Evolutionary conservation across 345 rosid species (phyloP).

Genomic region (Eucalyptus sp.): DNA sequence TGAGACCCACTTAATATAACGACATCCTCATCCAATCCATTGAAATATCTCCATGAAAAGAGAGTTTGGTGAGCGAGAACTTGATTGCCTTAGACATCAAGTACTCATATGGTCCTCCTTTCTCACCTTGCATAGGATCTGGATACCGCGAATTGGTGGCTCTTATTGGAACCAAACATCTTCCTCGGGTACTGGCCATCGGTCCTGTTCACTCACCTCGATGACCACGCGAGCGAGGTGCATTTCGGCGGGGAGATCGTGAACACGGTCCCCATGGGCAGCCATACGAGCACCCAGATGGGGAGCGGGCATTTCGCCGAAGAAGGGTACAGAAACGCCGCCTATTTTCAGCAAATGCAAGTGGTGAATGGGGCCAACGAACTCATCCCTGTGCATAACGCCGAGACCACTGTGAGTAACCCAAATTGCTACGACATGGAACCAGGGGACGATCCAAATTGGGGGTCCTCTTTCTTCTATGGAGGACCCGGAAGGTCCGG

Average conservation of each 20-base stretch:
- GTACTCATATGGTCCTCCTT: not conserved
- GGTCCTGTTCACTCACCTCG: slow-evolving; percentile 58
- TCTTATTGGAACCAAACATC: slow-evolving; percentile 74
- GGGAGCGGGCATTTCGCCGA: slow-evolving; percentile 92
- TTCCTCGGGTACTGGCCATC: slow-evolving; percentile 94
- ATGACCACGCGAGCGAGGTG: slow-evolving; percentile 77
- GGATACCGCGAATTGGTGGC: slow-evolving; percentile 97
- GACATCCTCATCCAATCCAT: not conserved
- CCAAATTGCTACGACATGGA: slow-evolving; percentile 80
- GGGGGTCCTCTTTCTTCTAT: slow-evolving; percentile 90
- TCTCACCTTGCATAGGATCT: slow-evolving; percentile 49
- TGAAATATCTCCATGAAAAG: not conserved
- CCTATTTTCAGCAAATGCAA: slow-evolving; percentile 74
- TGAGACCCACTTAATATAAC: not conserved
- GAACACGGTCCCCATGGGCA: slow-evolving; percentile 46
- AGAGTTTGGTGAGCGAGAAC: not conserved
- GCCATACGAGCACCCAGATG: slow-evolving; percentile 82
- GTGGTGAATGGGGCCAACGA: slow-evolving; percentile 87
- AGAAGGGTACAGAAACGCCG: slow-evolving; percentile 80
- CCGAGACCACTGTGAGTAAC: slow-evolving; percentile 55
- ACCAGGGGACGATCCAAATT: slow-evolving; percentile 65
- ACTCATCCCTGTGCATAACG: slow-evolving; percentile 52
- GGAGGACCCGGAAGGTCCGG: slow-evolving; percentile 95
- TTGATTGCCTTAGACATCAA: not conserved
- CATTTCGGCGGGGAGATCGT: slow-evolving; percentile 88